Evolutionary conservation across 805 yeast genomes (phyloP), one percentile per base, ranked within the genome.

Genomic region (Ogataea saltuana): DNA sequence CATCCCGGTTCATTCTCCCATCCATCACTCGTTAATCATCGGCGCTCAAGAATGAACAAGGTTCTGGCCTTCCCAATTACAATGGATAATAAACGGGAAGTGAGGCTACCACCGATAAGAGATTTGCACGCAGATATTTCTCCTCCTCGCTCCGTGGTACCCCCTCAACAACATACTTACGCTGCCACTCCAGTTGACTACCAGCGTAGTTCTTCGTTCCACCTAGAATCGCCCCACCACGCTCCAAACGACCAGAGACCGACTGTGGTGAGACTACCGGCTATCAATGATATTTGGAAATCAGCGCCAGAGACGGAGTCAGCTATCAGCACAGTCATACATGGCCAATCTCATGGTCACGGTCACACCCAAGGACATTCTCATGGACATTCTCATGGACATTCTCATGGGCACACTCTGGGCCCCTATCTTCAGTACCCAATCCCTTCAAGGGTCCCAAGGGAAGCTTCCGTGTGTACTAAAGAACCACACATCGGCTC

Each of bases 271-370:
- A 77, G 65, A 85, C 85, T 22, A 70, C 74, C 50, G 84, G 88
- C 62, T 80, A 90, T 39, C 91, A 91, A 51, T 85, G 72, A 84
- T 88, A 84, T 55, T 75, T 77, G 32, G 88, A 78, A 54, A 85
- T 78, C 95, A 85, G 86, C 64, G 86, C 80, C 64, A 85, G 75
- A n/a, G n/a, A n/a, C n/a, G n/a, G n/a, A n/a, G n/a, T n/a, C n/a
- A n/a, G n/a, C n/a, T n/a, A n/a, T n/a, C n/a, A n/a, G n/a, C n/a
- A n/a, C n/a, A n/a, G n/a, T n/a, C n/a, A n/a, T n/a, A n/a, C n/a
- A n/a, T n/a, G n/a, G n/a, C n/a, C n/a, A n/a, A n/a, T n/a, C n/a
- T n/a, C n/a, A n/a, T n/a, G n/a, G n/a, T n/a, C n/a, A n/a, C n/a
- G n/a, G n/a, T n/a, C n/a, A n/a, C n/a, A n/a, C n/a, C n/a, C n/a